Evolutionary conservation across 2,329 filamentous ascomycete species (phyloP).

Genomic region (Graphilbum ipis-grandicollis): DNA sequence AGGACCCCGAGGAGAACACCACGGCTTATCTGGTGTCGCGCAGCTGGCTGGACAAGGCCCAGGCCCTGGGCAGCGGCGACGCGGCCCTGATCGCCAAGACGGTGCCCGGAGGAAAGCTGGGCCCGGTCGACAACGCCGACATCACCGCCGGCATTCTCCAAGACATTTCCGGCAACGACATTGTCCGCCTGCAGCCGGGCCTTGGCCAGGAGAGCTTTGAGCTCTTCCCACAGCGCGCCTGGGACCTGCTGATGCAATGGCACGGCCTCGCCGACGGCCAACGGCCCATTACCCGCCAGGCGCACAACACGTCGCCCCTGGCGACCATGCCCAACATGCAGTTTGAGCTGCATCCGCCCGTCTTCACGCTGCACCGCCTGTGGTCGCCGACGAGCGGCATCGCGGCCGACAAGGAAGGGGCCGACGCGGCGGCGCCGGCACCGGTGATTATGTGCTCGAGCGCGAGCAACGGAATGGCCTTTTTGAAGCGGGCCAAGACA

Average conservation of each 20-base stretch:
- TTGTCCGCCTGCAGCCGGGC: slow-evolving; percentile 58
- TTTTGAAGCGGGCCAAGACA: slow-evolving; percentile 57
- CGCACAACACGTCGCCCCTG: slow-evolving; percentile 55
- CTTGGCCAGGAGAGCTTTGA: slow-evolving; percentile 55
- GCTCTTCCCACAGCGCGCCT: slow-evolving; percentile 62
- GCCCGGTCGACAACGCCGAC: slow-evolving; percentile 75
- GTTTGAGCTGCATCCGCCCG: slow-evolving; percentile 70
- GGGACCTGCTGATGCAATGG: slow-evolving; percentile 66
- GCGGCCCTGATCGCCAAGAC: slow-evolving; percentile 39
- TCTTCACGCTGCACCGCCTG: slow-evolving; percentile 73
- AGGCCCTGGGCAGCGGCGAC: slow-evolving; percentile 42
- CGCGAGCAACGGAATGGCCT: slow-evolving; percentile 52
- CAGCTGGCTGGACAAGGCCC: slow-evolving; percentile 60
- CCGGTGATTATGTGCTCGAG: slow-evolving; percentile 54
- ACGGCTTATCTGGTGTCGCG: slow-evolving; percentile 63
- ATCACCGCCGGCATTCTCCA: slow-evolving; percentile 47
- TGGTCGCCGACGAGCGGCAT: slow-evolving; percentile 42
- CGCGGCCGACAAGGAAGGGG: slow-evolving; percentile 38
- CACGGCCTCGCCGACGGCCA: slow-evolving; percentile 60
- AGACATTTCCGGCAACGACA: slow-evolving; percentile 33
- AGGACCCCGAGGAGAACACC: slow-evolving; percentile 49
- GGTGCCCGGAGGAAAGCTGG: slow-evolving; percentile 42
- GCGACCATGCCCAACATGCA: slow-evolving; percentile 47
- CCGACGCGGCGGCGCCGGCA: slow-evolving; percentile 43
- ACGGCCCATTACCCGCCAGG: slow-evolving; percentile 54